phyloP scores from a whole-genome alignment of 208 protist species.

The Acanthamoeba sp. region DNA sequence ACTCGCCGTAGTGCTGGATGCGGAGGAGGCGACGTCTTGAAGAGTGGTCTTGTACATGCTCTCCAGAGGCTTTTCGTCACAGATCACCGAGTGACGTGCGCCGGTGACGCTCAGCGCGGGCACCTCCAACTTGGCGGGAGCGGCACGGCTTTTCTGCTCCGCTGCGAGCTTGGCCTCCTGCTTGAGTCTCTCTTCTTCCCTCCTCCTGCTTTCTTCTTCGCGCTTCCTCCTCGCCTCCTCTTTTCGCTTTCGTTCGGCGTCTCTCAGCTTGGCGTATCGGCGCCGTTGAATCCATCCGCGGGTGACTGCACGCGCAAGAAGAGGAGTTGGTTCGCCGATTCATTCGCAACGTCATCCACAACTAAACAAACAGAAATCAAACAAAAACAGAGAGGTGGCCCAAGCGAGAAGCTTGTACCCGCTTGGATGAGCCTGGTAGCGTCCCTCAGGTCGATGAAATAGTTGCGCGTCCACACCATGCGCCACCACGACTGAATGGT shows the following conservation, averaged over 20 bases:
- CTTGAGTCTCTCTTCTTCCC: background rate
- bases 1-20: too few species aligned
- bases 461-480: slow-evolving; percentile 35
- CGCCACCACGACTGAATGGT: slow-evolving; percentile 45
- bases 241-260: background rate
- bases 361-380: too few species aligned
- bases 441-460: background rate
- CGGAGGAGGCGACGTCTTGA: background rate
- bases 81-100: background rate
- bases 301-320: background rate
- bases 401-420: background rate
- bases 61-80: background rate
- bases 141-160: background rate
- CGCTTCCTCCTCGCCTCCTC: background rate
- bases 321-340: too few species aligned
- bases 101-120: background rate
- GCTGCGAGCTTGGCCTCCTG: background rate
- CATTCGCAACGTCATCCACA: too few species aligned
- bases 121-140: background rate
- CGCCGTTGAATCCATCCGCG: background rate
- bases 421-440: background rate
- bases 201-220: background rate
- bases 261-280: background rate
- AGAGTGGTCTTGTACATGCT: slow-evolving; percentile 29
- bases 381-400: too few species aligned